Conservation (phyloP, 1,284 basidiomycete species). For the Heliocybe sulcata region DNA sequence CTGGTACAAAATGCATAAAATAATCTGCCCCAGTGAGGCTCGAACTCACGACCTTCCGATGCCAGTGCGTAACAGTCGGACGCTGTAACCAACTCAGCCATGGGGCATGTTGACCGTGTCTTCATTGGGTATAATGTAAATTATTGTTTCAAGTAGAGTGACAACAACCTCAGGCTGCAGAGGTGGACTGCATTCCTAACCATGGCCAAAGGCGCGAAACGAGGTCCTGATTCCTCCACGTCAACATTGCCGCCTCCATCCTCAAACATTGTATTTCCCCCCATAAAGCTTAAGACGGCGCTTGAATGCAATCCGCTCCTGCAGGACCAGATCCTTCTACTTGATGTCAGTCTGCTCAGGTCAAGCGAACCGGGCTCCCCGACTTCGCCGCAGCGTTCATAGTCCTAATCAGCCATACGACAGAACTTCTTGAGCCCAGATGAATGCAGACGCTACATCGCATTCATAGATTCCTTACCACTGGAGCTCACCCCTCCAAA, state of each 20-base stretch:
- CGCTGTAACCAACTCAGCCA: conserved; percentile 66
- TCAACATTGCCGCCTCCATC: background rate
- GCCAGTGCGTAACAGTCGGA: conserved; percentile 45
- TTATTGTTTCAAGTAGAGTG: too few relatives aligned
- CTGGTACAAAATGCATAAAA: conserved; percentile 10
- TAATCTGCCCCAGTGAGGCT: conserved; percentile 50
- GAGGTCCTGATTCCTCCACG: background rate
- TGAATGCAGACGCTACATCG: conserved; percentile 59
- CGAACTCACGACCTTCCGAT: conserved; percentile 63
- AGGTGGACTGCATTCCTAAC: background rate
- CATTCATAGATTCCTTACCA: conserved; percentile 56
- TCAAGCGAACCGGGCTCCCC: background rate
- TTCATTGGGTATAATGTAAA: background rate
- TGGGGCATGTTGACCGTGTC: conserved; percentile 33
- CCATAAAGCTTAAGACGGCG: conserved; percentile 31
- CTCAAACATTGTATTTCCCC: conserved; percentile 20
- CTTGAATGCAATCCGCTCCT: conserved; percentile 39
- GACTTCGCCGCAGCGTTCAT: background rate
- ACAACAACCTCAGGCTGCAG: background rate
- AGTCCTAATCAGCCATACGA: conserved; percentile 1
- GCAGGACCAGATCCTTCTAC: conserved; percentile 59
- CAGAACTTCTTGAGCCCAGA: conserved; percentile 49
- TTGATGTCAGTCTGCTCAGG: conserved; percentile 39
- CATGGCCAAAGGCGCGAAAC: background rate
- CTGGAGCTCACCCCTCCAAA: conserved; percentile 66